Conservation (phyloP, 2,329 filamentous ascomycete genomes). For the Rosellinia necatrix region DNA sequence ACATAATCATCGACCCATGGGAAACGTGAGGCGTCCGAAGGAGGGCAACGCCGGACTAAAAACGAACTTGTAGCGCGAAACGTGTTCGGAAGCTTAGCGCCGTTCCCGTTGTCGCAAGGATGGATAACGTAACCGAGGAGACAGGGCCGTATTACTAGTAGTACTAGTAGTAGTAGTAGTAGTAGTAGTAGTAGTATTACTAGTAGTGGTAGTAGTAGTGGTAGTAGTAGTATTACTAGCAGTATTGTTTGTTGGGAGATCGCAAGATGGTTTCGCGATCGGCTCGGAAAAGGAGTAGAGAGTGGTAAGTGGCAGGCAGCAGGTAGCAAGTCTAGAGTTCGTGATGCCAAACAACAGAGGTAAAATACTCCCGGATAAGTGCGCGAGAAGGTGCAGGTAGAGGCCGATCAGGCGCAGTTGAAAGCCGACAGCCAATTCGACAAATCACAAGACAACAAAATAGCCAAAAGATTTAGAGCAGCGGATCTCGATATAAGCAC, state of each 20-base stretch:
- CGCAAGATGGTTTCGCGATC: neutral
- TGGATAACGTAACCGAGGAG: neutral
- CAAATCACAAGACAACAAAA: constrained; percentile 5
- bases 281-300: no score
- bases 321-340: no score
- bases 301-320: no score
- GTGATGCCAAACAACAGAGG: neutral
- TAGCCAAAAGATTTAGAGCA: constrained; percentile 4
- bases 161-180: no score
- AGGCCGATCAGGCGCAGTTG: neutral
- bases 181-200: no score
- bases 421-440: constrained; percentile 5
- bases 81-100: constrained; percentile 1
- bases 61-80: neutral
- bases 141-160: no score
- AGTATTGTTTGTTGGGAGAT: constrained; percentile 21
- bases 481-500: no score
- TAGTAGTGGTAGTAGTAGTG: no score
- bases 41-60: neutral
- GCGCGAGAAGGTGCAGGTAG: neutral
- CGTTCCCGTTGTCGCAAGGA: constrained; percentile 6
- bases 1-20: constrained; percentile 37
- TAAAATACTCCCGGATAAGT: neutral
- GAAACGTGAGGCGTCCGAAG: constrained; percentile 16
- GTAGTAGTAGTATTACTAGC: no score